phyloP scores from a whole-genome alignment of 305 asterid genomes.

The Fraxinus angustifolia region DNA sequence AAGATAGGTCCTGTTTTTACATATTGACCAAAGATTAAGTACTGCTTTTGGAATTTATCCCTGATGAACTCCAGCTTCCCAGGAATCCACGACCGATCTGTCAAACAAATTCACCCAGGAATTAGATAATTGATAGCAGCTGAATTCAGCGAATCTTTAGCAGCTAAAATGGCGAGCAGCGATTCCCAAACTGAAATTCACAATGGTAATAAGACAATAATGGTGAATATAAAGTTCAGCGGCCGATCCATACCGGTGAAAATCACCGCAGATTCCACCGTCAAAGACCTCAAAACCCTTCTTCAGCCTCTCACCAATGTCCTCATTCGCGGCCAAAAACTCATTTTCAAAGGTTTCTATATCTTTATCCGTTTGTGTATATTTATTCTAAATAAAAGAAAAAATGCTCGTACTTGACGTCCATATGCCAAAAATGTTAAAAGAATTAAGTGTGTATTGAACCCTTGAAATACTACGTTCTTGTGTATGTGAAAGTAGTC shows the following conservation, averaged over 20 bases:
- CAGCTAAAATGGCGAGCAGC: background rate
- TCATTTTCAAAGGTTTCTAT: constrained; percentile 68
- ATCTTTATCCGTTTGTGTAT: background rate
- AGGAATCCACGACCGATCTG: background rate
- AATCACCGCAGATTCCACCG: constrained; percentile 40
- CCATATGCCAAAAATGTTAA: background rate
- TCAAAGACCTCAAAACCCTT: constrained; percentile 58
- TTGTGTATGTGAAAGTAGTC: background rate
- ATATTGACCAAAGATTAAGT: background rate
- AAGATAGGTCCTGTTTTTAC: background rate
- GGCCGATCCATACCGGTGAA: constrained; percentile 67
- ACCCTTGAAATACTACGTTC: background rate
- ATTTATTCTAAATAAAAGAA: background rate
- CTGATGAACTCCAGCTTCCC: background rate
- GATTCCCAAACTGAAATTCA: background rate
- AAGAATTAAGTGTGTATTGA: background rate
- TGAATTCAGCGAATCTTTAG: background rate
- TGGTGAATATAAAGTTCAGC: constrained; percentile 52
- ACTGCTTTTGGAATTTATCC: background rate
- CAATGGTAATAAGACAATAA: constrained; percentile 22
- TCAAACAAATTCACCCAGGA: background rate
- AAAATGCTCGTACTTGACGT: background rate
- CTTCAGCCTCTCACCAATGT: constrained; percentile 81
- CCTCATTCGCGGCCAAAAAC: constrained; percentile 91
- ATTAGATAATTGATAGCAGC: background rate